Evolutionary conservation across 1,284 basidiomycete species (phyloP).

Genomic region (Meira nashicola): DNA sequence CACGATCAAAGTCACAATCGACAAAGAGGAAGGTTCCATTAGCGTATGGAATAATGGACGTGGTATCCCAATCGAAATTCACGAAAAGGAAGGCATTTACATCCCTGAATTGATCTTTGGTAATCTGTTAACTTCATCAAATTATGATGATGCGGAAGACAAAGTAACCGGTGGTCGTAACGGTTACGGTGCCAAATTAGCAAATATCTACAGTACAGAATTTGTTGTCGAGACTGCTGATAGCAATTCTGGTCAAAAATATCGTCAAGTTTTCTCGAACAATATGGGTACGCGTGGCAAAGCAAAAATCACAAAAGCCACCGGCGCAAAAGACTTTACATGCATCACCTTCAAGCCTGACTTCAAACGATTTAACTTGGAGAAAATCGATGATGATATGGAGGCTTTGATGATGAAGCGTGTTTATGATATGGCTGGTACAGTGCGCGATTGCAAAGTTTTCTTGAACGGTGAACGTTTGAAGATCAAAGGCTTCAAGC

Average conservation of each 20-base stretch:
- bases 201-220: conserved; percentile 96
- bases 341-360: conserved; percentile 92
- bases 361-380: conserved; percentile 86
- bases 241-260: conserved; percentile 79
- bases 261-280: conserved; percentile 87
- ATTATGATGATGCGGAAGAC: conserved; percentile 98
- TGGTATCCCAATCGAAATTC: conserved; percentile 92
- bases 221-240: conserved; percentile 98
- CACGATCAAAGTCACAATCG: conserved; percentile 60
- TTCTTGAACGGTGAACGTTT: conserved; percentile 85
- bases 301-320: conserved; percentile 82
- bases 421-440: conserved; percentile 96
- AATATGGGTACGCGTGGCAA: conserved; percentile 87
- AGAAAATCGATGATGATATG: conserved; percentile 83
- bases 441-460: conserved; percentile 87
- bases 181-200: conserved; percentile 91
- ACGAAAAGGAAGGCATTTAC: conserved; percentile 85
- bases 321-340: conserved; percentile 68
- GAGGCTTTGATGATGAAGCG: conserved; percentile 85
- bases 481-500: conserved; percentile 93
- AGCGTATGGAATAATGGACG: conserved; percentile 93
- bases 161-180: conserved; percentile 98
- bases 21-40: conserved; percentile 77
- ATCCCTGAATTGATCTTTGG: conserved; percentile 99
- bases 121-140: conserved; percentile 87